Base-by-base conservation (phyloP, 2,329 filamentous ascomycete species). In the Penicillium rolfsii region DNA sequence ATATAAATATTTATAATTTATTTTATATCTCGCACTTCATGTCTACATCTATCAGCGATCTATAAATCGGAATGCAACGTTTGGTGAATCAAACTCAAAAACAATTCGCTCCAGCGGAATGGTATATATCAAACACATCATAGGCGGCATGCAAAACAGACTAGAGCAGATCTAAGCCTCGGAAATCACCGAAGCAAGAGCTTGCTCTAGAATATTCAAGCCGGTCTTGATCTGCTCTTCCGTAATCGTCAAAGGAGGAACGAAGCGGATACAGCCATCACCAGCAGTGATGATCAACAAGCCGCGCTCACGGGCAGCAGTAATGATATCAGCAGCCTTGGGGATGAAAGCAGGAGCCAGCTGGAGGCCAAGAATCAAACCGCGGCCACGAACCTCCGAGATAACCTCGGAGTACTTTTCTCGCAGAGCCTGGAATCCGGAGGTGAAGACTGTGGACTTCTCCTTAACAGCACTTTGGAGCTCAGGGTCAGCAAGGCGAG, bases 271-370 rank as follows among this genome's bases (percentile, higher is more conserved):
- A 8, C 93, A 97, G 74, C 98, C 97, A 33, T 88, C 93, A 1
- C 95, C 95, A 30, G 92, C 94, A 1, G 93, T 97, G 72, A 99
- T 97, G 61, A 99, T 83, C 61, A 99, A 77, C 71, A 99, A 76
- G 0, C 95, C 95, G 61, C 92, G 84, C 81, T 98, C 92, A 63
- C 95, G 84, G 19, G 93, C 93, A 11, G 93, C 93, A 65, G 89
- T 92, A 62, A 99, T 83, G 61, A 99, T 88, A 46, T 81, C 79
- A 6, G 70, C 67, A 3, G 76, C 78, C 67, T 77, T 78, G 46
- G 71, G 12, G 83, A 84, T 19, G 84, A 84, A 33, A 87, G 91
- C 90, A 65, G 87, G 82, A 6, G 83, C 87, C 59, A 99, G 80
- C 80, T 99, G 95, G 48, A 97, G 77, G 26, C 95, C 95, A 9